These are phyloP conservation scores for Medicago lupulina DNA, from an alignment of 306 rosid species.

Conservation along the genomic window DNA sequence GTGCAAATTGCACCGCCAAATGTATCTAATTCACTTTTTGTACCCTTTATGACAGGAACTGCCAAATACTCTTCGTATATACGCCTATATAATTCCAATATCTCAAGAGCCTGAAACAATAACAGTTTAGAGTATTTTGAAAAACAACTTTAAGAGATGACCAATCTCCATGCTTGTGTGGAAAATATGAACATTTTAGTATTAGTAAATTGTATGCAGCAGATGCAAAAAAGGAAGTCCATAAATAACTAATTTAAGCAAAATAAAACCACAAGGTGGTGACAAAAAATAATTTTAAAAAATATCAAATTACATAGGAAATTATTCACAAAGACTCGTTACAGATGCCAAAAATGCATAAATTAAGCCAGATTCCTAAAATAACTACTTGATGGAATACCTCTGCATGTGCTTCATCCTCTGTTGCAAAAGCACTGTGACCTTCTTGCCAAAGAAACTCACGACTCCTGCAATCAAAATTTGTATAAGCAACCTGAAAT, in stretches of 20 bases:
- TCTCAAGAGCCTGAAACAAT: slow-evolving; percentile 75
- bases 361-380: too few species aligned
- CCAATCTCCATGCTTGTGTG: too few species aligned
- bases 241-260: not conserved
- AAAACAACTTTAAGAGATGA: too few species aligned
- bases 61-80: slow-evolving; percentile 92
- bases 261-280: not conserved
- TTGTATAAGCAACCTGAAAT: too few species aligned
- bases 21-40: slow-evolving; percentile 89
- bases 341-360: slow-evolving; percentile 16
- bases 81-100: slow-evolving; percentile 81
- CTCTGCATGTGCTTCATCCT: too few species aligned
- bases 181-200: too few species aligned
- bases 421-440: too few species aligned
- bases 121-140: slow-evolving; percentile 26
- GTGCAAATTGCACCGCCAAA: slow-evolving; percentile 97
- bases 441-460: too few species aligned
- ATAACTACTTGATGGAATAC: too few species aligned
- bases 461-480: too few species aligned
- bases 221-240: not conserved
- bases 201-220: slow-evolving; percentile 42
- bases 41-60: slow-evolving; percentile 90
- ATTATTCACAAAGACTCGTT: slow-evolving; percentile 1
- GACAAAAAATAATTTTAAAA: not conserved
- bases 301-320: not conserved